These are phyloP conservation scores for Aspergillus uvarum DNA, from an alignment of 2,329 filamentous ascomycete species.

Conservation along the genomic window DNA sequence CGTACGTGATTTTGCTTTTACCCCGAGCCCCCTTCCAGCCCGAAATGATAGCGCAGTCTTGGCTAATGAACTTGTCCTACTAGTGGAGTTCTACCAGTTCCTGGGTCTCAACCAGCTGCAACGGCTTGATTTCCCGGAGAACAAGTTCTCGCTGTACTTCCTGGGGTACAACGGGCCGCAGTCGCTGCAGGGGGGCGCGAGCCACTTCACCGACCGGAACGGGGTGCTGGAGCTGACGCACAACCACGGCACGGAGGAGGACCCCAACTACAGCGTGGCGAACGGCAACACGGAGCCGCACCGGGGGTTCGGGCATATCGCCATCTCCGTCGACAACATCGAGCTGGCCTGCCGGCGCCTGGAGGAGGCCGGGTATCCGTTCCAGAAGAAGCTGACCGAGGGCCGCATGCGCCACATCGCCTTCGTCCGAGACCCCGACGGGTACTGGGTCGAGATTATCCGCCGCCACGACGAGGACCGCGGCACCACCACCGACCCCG, in stretches of 20 bases:
- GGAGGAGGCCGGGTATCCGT: conserved; percentile 85
- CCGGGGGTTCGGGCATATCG: conserved; percentile 82
- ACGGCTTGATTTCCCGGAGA: conserved; percentile 77
- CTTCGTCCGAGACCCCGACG: conserved; percentile 85
- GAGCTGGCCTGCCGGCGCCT: conserved; percentile 87
- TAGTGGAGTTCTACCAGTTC: conserved; percentile 90
- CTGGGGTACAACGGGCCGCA: conserved; percentile 79
- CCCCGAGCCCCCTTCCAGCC: background rate
- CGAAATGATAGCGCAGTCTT: background rate
- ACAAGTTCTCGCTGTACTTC: conserved; percentile 95
- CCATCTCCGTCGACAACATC: conserved; percentile 78
- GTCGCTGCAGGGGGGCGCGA: conserved; percentile 69
- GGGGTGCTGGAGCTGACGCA: conserved; percentile 84
- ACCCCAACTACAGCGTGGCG: conserved; percentile 74
- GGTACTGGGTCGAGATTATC: conserved; percentile 64
- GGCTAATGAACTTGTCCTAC: conserved; percentile 10
- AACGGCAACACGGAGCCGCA: conserved; percentile 91
- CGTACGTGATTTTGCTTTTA: conserved; percentile 45
- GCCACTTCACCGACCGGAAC: conserved; percentile 77
- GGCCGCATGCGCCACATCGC: conserved; percentile 86
- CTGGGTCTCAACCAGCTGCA: conserved; percentile 83
- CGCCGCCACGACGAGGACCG: conserved; percentile 73
- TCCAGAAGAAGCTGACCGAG: conserved; percentile 92
- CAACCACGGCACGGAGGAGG: conserved; percentile 85
- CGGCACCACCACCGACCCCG: conserved; percentile 68